These are phyloP conservation scores for Rauvolfia tetraphylla DNA, from an alignment of 257 asterid species.

Conservation along the genomic window DNA sequence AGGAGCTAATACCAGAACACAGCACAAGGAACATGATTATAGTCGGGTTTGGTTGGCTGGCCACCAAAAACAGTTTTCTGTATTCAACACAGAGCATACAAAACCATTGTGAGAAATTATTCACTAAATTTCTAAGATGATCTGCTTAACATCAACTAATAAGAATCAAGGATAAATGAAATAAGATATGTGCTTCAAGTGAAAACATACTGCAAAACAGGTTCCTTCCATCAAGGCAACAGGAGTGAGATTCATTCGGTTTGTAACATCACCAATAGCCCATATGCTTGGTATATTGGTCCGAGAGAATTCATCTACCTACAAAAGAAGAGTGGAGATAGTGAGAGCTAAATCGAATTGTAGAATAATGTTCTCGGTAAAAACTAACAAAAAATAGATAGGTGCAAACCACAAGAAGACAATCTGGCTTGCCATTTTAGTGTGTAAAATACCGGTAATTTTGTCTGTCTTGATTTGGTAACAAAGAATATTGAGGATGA, in stretches of 20 bases:
- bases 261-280: constrained; percentile 95
- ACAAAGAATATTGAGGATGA: background rate
- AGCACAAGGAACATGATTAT: constrained; percentile 71
- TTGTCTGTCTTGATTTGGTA: background rate
- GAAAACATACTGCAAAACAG: constrained; percentile 69
- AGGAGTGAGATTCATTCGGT: constrained; percentile 94
- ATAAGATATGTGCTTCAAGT: constrained; percentile 6
- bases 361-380: background rate
- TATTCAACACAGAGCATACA: constrained; percentile 23
- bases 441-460: background rate
- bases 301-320: constrained; percentile 80
- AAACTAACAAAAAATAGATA: background rate
- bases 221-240: constrained; percentile 98
- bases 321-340: constrained; percentile 18
- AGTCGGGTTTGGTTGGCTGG: constrained; percentile 68
- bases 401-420: background rate
- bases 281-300: constrained; percentile 94
- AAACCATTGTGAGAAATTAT: background rate
- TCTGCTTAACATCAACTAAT: background rate
- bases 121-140: background rate
- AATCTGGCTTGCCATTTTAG: background rate
- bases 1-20: constrained; percentile 71
- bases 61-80: constrained; percentile 98
- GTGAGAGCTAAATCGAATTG: background rate
- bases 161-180: background rate